Conservation (phyloP, 2,329 filamentous ascomycete species). For the Cladobotryum protrusum region DNA sequence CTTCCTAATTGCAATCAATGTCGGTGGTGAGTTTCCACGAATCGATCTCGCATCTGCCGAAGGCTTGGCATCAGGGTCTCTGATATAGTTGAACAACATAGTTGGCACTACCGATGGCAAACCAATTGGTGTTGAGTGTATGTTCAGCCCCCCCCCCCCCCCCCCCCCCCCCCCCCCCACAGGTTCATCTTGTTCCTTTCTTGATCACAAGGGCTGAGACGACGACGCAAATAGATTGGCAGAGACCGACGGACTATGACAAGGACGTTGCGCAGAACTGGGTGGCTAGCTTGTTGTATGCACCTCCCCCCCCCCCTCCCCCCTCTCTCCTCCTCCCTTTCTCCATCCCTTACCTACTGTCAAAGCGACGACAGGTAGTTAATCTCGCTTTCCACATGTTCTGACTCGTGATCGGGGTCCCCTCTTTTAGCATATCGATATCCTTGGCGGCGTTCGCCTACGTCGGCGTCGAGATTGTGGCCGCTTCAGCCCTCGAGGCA, state of each 20-base stretch:
- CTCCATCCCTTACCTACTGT: not conserved
- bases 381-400: no score
- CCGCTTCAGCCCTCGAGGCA: conserved; percentile 27
- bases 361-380: no score
- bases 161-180: no score
- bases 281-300: conserved; percentile 21
- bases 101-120: not conserved
- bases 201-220: no score
- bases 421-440: conserved; percentile 23
- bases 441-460: conserved; percentile 28
- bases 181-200: no score
- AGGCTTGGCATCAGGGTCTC: not conserved
- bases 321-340: not conserved
- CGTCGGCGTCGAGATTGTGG: conserved; percentile 27
- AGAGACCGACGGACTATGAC: conserved; percentile 16
- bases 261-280: conserved; percentile 17
- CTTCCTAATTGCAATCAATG: conserved; percentile 17
- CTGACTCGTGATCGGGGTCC: no score
- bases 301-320: not conserved
- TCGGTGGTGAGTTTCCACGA: conserved; percentile 1
- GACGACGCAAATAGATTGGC: not conserved
- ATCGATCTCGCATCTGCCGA: not conserved
- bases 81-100: not conserved
- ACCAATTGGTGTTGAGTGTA: conserved; percentile 1
- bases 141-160: not conserved